Base-by-base conservation (phyloP, 164 flowering plant genomes). In the Paratinospora sagittata region DNA sequence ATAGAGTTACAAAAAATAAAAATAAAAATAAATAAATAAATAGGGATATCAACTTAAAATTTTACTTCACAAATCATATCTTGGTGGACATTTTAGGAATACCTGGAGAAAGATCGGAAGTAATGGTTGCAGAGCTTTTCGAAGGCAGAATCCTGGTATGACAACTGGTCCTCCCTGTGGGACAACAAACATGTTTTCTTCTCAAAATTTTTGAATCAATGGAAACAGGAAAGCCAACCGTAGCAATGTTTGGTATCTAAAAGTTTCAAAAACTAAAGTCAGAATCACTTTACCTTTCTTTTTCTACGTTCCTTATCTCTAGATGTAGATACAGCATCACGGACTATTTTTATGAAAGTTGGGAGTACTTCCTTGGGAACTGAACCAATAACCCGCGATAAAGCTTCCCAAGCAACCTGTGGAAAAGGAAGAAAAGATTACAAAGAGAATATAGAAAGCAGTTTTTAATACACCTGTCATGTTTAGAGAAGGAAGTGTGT, bases 21-120 rank as follows among this genome's bases (percentile, higher is more conserved):
- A 43, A 43, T 0, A 41, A 17, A 52, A n/a, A 14, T 52, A 7
- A 43, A 43, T 43, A 43, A 43, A 43, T 16, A 43, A 43, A 43
- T 0, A 16, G 9, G 49, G 14, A 43, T 43, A 43, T 6, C 61
- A 55, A 11, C 55, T 55, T 55, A 43, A 43, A 43, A 9, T 43
- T 43, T 43, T 10, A 43, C 47, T 43, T 43, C 47, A 43, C 47
- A 43, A 43, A 43, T 43, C 47, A 43, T 11, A 55, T 17, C 8
- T 5, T 55, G 61, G 24, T 55, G 61, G 21, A 21, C 6, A 55
- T 9, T 43, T 55, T 55, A 5, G 61, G 61, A 21, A 33, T 86
- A 96, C 99, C 89, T 93, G 99, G 19, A 93, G 97, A 85, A 91
- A 96, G 41, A 96, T 83, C 16, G 99, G 98, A 75, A 93, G 89